These are phyloP conservation scores for Fusarium hostae DNA, from an alignment of 2,329 filamentous ascomycete species.

Conservation along the genomic window DNA sequence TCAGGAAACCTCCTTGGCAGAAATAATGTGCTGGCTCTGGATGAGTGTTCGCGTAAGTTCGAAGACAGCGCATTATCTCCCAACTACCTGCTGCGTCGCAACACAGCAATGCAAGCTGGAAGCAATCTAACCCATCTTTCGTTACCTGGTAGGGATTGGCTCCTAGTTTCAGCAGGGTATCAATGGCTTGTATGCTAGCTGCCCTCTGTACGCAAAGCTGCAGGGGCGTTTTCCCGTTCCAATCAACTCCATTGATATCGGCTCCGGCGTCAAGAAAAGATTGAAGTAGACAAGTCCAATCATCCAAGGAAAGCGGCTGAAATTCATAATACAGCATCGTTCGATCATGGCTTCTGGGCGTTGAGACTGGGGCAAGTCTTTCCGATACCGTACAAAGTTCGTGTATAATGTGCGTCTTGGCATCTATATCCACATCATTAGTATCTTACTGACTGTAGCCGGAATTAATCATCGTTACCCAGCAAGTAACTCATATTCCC, in stretches of 20 bases:
- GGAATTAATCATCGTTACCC: neutral
- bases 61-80: neutral
- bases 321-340: neutral
- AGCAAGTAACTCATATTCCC: neutral
- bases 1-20: neutral
- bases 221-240: neutral
- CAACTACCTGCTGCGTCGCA: neutral
- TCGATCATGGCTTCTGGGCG: neutral
- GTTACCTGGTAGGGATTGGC: neutral
- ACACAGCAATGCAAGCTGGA: neutral
- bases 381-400: neutral
- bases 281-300: neutral
- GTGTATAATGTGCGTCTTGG: neutral
- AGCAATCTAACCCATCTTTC: neutral
- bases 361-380: neutral
- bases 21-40: neutral
- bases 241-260: neutral
- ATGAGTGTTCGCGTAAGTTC: neutral
- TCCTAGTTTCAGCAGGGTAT: neutral
- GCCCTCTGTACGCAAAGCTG: neutral
- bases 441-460: neutral
- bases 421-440: neutral
- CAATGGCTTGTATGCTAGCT: neutral
- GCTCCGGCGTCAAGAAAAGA: neutral
- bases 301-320: neutral